Conservation (phyloP, 345 rosid species). For the Populus alba region DNA sequence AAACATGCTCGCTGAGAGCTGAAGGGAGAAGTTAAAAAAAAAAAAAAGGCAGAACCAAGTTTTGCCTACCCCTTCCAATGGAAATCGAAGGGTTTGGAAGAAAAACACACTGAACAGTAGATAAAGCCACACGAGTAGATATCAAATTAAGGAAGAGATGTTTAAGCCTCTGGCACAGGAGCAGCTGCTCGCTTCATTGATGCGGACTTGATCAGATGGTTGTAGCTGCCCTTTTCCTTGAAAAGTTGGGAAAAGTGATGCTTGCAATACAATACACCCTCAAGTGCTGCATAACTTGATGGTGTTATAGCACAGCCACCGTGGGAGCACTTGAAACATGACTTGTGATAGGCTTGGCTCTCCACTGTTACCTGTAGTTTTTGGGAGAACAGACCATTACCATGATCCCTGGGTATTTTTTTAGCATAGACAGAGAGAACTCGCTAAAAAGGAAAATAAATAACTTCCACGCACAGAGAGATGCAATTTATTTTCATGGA, state of each 20-base stretch:
- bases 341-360: constrained; percentile 77
- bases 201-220: constrained; percentile 81
- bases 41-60: neutral
- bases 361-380: constrained; percentile 81
- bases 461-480: neutral
- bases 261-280: constrained; percentile 89
- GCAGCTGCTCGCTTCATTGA: constrained; percentile 70
- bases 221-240: constrained; percentile 98
- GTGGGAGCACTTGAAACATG: constrained; percentile 94
- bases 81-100: constrained; percentile 4
- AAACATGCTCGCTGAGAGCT: neutral
- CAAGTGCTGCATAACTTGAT: constrained; percentile 97
- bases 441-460: neutral
- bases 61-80: constrained; percentile 3
- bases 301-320: constrained; percentile 92
- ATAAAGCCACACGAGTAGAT: constrained; percentile 14
- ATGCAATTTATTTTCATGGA: neutral
- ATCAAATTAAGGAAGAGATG: constrained; percentile 8
- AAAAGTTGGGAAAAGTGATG: constrained; percentile 97
- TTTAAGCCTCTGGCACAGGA: constrained; percentile 62
- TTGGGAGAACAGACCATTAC: neutral
- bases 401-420: neutral
- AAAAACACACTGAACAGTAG: constrained; percentile 15
- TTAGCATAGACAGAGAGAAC: neutral
- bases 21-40: neutral